These are phyloP conservation scores for Myriosclerotinia scirpicola DNA, from an alignment of 2,329 filamentous ascomycete species.

Conservation along the genomic window DNA sequence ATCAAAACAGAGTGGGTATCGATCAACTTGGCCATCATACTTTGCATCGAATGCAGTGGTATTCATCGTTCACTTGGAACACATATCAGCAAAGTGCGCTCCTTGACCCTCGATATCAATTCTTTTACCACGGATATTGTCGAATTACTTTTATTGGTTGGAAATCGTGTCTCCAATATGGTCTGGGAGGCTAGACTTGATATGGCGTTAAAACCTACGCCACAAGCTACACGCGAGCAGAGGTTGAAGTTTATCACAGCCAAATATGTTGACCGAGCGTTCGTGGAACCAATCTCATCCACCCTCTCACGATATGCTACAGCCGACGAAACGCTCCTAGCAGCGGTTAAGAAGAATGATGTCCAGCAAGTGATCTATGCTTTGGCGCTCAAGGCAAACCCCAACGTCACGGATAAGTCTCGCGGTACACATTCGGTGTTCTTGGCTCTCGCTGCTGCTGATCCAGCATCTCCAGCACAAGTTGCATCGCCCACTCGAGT, in stretches of 20 bases:
- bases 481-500: constrained; percentile 46
- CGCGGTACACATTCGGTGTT: constrained; percentile 87
- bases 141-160: constrained; percentile 85
- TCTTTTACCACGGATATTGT: constrained; percentile 97
- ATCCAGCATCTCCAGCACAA: constrained; percentile 74
- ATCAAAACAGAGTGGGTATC: constrained; percentile 98
- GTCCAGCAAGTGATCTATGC: constrained; percentile 91
- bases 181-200: constrained; percentile 91
- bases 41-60: constrained; percentile 97
- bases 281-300: constrained; percentile 73
- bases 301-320: constrained; percentile 74
- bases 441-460: constrained; percentile 86
- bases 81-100: constrained; percentile 96
- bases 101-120: constrained; percentile 89
- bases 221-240: constrained; percentile 82
- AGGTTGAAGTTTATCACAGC: constrained; percentile 91
- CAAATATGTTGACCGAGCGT: constrained; percentile 87
- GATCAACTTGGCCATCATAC: constrained; percentile 92
- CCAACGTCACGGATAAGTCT: constrained; percentile 82
- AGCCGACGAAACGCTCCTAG: constrained; percentile 83
- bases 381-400: constrained; percentile 80
- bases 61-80: constrained; percentile 96
- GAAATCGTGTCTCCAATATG: constrained; percentile 94
- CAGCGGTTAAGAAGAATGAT: constrained; percentile 94
- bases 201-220: constrained; percentile 64